Evolutionary conservation across 2,329 filamentous ascomycete genomes (phyloP), one percentile per base, ranked within the genome.

Genomic region (Aspergillus pseudoviridinutans): DNA sequence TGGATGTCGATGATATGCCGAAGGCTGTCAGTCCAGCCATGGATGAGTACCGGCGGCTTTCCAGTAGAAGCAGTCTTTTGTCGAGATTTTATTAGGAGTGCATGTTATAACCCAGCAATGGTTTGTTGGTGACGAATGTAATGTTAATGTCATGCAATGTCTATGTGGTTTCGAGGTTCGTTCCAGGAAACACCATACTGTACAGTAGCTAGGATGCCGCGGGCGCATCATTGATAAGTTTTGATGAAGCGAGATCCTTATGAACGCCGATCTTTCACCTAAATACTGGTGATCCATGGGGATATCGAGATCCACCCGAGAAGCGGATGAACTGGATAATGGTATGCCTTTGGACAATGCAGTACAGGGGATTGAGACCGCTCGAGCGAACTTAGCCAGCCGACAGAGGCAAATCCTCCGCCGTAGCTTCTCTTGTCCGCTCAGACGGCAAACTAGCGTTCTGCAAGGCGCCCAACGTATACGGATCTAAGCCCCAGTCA

Each of bases 401-500:
- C 0, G 32, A 14, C 22, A 22, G 44, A 25, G 12, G 1, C 10
- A 24, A 3, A 27, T 27, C 12, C 14, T 44, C 14, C 12, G 44
- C 2, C 1, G 12, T 47, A 22, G 44, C n/a, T 35, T 35, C 14
- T 9, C 25, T 27, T 3, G 8, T 53, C 29, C 66, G 62, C 28
- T 66, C 59, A 42, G 51, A 67, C 3, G 74, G 74, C 4, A 72
- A 58, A 10, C 74, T 58, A 3, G 73, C 72, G 56, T 74, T 74
- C 28, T 72, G 67, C 32, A 78, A 62, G 20, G 66, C 61, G 12
- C 62, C 62, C 58, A 72, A 68, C 12, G 71, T 64, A 38, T 62
- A 62, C 1, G 59, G 47, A 46, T 77, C 71, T 27, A 84, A 66
- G 3, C 82, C 82, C 64, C 82, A 76, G 62, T 80, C 83, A 3